Conservation (phyloP, 306 rosid genomes). For the Quercus suber region DNA sequence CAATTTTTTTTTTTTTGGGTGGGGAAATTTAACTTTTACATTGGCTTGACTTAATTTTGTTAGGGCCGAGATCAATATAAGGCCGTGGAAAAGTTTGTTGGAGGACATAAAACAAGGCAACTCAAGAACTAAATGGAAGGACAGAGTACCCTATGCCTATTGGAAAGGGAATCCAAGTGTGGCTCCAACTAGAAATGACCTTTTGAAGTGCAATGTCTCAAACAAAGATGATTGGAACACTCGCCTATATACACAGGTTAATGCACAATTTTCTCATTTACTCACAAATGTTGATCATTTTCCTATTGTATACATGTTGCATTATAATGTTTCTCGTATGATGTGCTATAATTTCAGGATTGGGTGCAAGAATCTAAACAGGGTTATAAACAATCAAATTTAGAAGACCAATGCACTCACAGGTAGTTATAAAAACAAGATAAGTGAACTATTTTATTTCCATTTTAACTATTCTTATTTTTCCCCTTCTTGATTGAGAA, state of each 20-base stretch:
- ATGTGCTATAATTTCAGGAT: slow-evolving; percentile 38
- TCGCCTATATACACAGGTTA: slow-evolving; percentile 52
- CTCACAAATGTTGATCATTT: not conserved
- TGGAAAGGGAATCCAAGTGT: slow-evolving; percentile 91
- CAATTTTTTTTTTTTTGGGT: not conserved
- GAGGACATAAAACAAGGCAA: slow-evolving; percentile 66
- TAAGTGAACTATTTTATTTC: not conserved
- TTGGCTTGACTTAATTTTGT: no score
- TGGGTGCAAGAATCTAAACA: slow-evolving; percentile 66
- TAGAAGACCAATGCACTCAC: slow-evolving; percentile 74
- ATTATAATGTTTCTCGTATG: not conserved
- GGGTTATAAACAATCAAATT: slow-evolving; percentile 64
- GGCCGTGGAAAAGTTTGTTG: slow-evolving; percentile 55
- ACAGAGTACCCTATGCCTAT: slow-evolving; percentile 76
- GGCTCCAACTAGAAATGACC: slow-evolving; percentile 51
- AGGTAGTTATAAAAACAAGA: slow-evolving; percentile 19
- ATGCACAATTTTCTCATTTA: not conserved
- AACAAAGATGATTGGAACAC: slow-evolving; percentile 58
- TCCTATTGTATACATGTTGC: not conserved
- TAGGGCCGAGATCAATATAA: slow-evolving; percentile 90
- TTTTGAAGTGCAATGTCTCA: slow-evolving; percentile 72
- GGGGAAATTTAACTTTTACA: not conserved
- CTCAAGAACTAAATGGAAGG: slow-evolving; percentile 58
- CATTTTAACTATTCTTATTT: not conserved
- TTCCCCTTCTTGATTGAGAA: not conserved